These are phyloP conservation scores for Phialocephala subalpina DNA, from an alignment of 2,329 filamentous ascomycete genomes.

Conservation along the genomic window DNA sequence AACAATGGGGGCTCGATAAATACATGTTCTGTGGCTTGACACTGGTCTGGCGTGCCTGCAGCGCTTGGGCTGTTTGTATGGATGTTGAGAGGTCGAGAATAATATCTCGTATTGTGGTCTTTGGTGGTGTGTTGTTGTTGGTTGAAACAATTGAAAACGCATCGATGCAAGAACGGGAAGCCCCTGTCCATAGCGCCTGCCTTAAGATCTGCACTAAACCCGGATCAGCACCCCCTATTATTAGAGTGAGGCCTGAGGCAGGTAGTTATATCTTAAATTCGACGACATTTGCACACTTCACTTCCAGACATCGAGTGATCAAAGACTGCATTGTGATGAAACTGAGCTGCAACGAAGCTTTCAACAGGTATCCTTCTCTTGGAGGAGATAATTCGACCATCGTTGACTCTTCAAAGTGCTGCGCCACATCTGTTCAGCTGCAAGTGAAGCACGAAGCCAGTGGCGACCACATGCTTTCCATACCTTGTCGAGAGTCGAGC, in stretches of 20 bases:
- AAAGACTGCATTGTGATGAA: neutral
- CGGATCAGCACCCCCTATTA: neutral
- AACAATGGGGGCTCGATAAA: neutral
- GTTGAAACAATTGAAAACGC: conserved; percentile 12
- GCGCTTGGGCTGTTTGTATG: conserved; percentile 1
- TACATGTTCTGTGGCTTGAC: neutral
- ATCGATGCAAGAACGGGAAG: neutral
- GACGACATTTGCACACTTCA: neutral
- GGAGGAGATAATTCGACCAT: neutral
- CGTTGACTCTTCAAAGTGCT: neutral
- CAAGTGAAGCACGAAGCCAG: neutral
- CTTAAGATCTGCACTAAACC: conserved; percentile 1
- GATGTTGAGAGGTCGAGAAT: neutral
- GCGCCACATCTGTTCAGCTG: neutral
- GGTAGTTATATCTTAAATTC: conserved; percentile 2
- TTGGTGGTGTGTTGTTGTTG: neutral
- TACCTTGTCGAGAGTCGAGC: too few species aligned
- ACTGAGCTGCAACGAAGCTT: neutral
- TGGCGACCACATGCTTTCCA: too few species aligned
- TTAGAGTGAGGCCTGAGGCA: neutral
- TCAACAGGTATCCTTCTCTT: neutral
- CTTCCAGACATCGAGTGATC: neutral
- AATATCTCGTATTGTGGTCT: neutral
- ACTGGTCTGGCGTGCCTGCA: neutral
- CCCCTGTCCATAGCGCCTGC: neutral